Evolutionary conservation across 148 eudicot genomes (phyloP), one percentile per base, ranked within the genome.

Genomic region (Amaranthus hypochondriacus): DNA sequence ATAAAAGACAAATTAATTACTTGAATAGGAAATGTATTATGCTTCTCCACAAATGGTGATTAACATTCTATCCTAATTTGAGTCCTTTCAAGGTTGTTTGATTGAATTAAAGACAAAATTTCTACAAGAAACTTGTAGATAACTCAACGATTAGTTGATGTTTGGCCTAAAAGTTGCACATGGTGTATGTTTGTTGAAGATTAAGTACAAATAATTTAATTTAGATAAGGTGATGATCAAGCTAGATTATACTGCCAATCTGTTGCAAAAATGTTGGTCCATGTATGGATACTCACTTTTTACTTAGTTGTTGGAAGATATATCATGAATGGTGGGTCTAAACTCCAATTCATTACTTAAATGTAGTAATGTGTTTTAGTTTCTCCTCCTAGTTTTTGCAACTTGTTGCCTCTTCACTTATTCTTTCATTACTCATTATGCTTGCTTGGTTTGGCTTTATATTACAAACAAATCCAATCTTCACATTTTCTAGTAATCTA

Each of bases 271-370:
- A 44, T 13, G 5, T 39, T 66, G 69, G 69, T 66, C 69, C 69
- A 48, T 48, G 48, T 4, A 8, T 5, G 13, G 54, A 54, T 48
- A 66, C 9, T 54, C 43, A 66, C 42, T 48, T 66, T 66, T 48
- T 15, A 28, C 39, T 48, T 3, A 66, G 48, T 7, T 48, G 69
- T 66, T 66, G 28, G 39, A 66, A 66, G 69, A 48, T 52, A 64
- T 7, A 48, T 10, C 54, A 48, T 48, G 18, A 28, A 54, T 66
- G 69, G 69, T 66, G 69, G 69, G 69, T 66, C 54, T 64, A 64
- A 66, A 43, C 42, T 48, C 39, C 54, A 28, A 28, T 66, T n/a
- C 12, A 66, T 14, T 54, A 66, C 43, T 66, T 28, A 6, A 66
- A 48, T 48, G 69, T 66, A 48, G 7, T 28, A 28, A 28, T 28